Evolutionary conservation across 441 rosid species (phyloP), one percentile per base, ranked within the genome.

Genomic region (Iberis amara): DNA sequence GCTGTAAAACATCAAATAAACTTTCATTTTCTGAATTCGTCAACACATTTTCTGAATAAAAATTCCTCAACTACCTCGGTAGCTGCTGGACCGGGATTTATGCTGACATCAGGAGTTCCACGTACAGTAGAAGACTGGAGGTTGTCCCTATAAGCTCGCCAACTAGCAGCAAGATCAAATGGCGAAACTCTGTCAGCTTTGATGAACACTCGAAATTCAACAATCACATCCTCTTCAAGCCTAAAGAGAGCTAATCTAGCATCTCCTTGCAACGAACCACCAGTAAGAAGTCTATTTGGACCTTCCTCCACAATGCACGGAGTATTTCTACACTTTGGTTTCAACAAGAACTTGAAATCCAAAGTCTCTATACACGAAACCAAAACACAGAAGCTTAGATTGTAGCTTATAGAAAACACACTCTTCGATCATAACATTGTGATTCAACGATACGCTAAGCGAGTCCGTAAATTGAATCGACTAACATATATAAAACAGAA

Each of bases 121-220:
- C 96, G 91, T 46, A 88, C 95, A 11, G 83, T 78, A 11, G 96
- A 92, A 70, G 88, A 96, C 76, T 79, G 89, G 42, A 92, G 70
- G 51, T 88, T 92, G 71, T 92, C 90, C 67, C 80, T 87, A 58
- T 89, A 89, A 68, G 94, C 94, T 69, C 97, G 78, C 97, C 98
- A 92, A 70, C 98, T 88, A 55, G 96, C 94, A 2, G 98, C 98
- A 51, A 92, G 95, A 69, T 92, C 98, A 70, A 92, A 82, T 9
- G 98, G 98, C 6, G 98, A 92, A 57, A 92, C 88, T 77, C 86
- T 69, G 39, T 92, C 94, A 1, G 94, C 91, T 59, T 86, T 82
- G 55, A 92, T 75, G 57, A 77, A 78, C 55, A 86, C 95, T 18
- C 82, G 73, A 57, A 69, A 82, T 73, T 86, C 98, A 59, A 88